Percentiles rank a stretch among this genome's conserved stretches.
Evolutionary conservation across 768 basidiomycete species (phyloP).

Genomic region (Auriculariales sp.): DNA sequence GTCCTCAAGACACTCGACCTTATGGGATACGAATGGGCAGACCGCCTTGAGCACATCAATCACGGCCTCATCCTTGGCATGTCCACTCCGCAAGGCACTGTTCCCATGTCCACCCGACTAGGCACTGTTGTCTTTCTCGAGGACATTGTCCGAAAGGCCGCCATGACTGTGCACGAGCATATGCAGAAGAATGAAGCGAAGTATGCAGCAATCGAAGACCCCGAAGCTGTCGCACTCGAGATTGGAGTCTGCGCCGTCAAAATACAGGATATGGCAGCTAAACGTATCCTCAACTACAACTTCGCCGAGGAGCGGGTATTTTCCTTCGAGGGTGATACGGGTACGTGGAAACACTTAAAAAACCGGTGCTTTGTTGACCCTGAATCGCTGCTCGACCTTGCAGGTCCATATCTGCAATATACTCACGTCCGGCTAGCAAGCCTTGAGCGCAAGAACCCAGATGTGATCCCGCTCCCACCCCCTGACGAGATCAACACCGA

Average conservation of each 20-base stretch:
- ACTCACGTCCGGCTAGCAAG: conserved; percentile 88
- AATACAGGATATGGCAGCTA: conserved; percentile 95
- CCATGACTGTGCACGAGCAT: conserved; percentile 85
- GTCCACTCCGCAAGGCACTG: conserved; percentile 25
- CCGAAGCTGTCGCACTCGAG: conserved; percentile 60
- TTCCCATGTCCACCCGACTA: conserved; percentile 85
- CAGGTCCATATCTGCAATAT: conserved; percentile 88
- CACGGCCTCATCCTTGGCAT: conserved; percentile 57
- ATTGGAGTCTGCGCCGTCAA: conserved; percentile 93
- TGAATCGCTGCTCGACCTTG: no score
- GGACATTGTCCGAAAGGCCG: conserved; percentile 79
- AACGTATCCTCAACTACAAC: conserved; percentile 87
- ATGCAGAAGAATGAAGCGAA: conserved; percentile 93
- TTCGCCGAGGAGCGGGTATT: conserved; percentile 93
- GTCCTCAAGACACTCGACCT: conserved; percentile 88
- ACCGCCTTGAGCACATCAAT: conserved; percentile 73
- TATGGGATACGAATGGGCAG: conserved; percentile 83
- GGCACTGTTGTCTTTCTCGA: conserved; percentile 93
- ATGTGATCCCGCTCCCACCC: conserved; percentile 62
- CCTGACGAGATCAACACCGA: conserved; percentile 52
- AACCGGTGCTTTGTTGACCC: no score
- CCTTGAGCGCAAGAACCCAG: conserved; percentile 82
- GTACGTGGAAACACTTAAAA: no score
- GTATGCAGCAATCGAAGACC: conserved; percentile 77
- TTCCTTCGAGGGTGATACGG: conserved; percentile 92